These are phyloP conservation scores for Sherardia arvensis DNA, from an alignment of 257 asterid species.

Conservation along the genomic window DNA sequence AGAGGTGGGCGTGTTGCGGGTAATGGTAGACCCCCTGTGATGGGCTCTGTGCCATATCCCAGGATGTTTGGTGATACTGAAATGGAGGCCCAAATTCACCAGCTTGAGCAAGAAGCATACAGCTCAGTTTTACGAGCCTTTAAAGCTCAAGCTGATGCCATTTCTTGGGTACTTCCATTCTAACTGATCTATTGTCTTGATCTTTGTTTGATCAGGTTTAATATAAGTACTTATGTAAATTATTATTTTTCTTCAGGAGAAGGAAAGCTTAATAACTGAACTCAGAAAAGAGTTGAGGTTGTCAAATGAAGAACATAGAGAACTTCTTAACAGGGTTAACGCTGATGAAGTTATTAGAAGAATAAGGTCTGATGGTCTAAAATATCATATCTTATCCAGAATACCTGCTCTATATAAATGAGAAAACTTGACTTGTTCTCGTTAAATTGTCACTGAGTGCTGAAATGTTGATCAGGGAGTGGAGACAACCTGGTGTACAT, in stretches of 20 bases:
- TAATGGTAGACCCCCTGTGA: constrained; percentile 66
- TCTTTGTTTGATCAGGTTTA: constrained; percentile 26
- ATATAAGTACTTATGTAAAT: constrained; percentile 28
- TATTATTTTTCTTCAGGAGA: constrained; percentile 43
- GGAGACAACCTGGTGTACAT: constrained; percentile 27
- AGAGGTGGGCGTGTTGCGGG: constrained; percentile 82
- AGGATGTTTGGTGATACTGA: constrained; percentile 56
- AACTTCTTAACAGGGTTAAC: constrained; percentile 68
- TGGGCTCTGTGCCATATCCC: constrained; percentile 55
- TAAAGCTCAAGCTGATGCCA: constrained; percentile 87
- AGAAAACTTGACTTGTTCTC: not conserved
- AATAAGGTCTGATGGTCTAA: constrained; percentile 46
- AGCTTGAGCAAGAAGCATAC: constrained; percentile 94
- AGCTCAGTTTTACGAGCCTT: constrained; percentile 73
- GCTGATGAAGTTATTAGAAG: constrained; percentile 65
- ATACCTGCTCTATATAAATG: not conserved
- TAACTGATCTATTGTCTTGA: constrained; percentile 14
- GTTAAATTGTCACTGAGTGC: not conserved
- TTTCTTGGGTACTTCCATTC: constrained; percentile 61
- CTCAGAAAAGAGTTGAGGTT: constrained; percentile 82
- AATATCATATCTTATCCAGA: too few relatives aligned
- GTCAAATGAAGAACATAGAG: constrained; percentile 88
- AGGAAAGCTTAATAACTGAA: constrained; percentile 86
- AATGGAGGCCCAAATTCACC: constrained; percentile 82
- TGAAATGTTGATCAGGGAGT: constrained; percentile 16